phyloP scores from a whole-genome alignment of 805 yeast genomes.

The Millerozyma miso region DNA sequence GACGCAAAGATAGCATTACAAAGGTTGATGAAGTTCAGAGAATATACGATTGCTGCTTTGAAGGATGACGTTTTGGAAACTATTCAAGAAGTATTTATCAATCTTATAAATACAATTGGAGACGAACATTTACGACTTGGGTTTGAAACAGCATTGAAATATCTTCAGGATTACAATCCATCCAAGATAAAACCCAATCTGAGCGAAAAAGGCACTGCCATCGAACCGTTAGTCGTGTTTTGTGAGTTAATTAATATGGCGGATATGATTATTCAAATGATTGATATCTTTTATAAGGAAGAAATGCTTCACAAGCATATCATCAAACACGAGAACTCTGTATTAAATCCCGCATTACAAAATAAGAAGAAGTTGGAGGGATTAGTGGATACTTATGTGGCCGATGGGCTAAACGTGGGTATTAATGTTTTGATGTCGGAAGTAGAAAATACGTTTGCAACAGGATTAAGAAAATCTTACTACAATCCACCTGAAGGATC shows the following conservation, averaged over 20 bases:
- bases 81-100: slow-evolving; percentile 61
- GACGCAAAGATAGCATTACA: slow-evolving; percentile 63
- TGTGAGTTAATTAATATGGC: slow-evolving; percentile 91
- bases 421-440: slow-evolving; percentile 85
- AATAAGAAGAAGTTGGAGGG: slow-evolving; percentile 79
- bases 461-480: slow-evolving; percentile 56
- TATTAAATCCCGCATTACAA: slow-evolving; percentile 71
- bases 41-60: slow-evolving; percentile 31
- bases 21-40: slow-evolving; percentile 42
- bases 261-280: slow-evolving; percentile 87
- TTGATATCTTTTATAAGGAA: slow-evolving; percentile 84
- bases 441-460: slow-evolving; percentile 56
- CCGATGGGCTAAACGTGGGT: slow-evolving; percentile 89
- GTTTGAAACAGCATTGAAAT: slow-evolving; percentile 71
- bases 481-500: slow-evolving; percentile 37
- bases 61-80: slow-evolving; percentile 33
- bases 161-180: slow-evolving; percentile 72
- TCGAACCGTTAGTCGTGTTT: slow-evolving; percentile 84
- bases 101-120: slow-evolving; percentile 59
- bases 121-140: slow-evolving; percentile 79
- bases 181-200: slow-evolving; percentile 16
- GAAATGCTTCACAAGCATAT: slow-evolving; percentile 61
- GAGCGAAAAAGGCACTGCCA: slow-evolving; percentile 29
- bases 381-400: slow-evolving; percentile 81
- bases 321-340: slow-evolving; percentile 69